A percentile compares a stretch with the other conserved stretches of the same genome.
phyloP scores from a whole-genome alignment of 169 alveolate species.

The Neospora caninum region DNA sequence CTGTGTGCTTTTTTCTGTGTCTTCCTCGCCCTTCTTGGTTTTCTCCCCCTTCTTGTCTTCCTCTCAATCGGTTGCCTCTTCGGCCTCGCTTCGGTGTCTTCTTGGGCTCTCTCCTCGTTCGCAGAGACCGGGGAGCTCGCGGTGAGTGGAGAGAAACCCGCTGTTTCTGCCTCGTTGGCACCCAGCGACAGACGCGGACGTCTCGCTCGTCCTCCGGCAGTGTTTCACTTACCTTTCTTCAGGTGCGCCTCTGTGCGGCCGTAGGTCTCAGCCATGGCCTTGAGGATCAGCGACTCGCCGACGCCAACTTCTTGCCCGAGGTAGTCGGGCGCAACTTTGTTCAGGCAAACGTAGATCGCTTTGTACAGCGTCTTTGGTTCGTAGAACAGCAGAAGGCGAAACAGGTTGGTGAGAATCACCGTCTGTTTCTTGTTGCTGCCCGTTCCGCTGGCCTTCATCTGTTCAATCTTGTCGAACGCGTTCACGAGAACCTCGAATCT shows the following conservation, averaged over 20 bases:
- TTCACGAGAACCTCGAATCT: constrained; percentile 76
- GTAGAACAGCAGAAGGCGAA: constrained; percentile 81
- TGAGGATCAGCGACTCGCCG: constrained; percentile 93
- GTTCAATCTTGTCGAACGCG: constrained; percentile 83
- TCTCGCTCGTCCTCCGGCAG: no score
- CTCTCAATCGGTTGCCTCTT: no score
- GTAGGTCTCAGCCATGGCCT: constrained; percentile 94
- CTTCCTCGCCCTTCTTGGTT: no score
- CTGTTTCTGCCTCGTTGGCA: no score
- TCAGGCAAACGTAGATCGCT: constrained; percentile 83
- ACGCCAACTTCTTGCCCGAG: constrained; percentile 95
- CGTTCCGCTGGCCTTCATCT: constrained; percentile 85
- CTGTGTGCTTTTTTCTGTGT: no score
- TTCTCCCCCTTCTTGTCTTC: no score
- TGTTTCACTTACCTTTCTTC: constrained; percentile 88
- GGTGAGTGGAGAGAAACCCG: no score
- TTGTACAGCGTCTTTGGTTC: constrained; percentile 75
- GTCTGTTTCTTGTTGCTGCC: constrained; percentile 87
- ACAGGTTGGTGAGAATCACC: constrained; percentile 80
- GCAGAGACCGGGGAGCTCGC: no score
- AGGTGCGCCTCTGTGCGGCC: constrained; percentile 91
- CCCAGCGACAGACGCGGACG: no score
- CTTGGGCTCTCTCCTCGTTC: no score
- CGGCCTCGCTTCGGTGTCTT: no score
- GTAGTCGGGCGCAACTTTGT: constrained; percentile 76